phyloP scores from a whole-genome alignment of 1,139 yeast species.

The Pichia inconspicua region DNA sequence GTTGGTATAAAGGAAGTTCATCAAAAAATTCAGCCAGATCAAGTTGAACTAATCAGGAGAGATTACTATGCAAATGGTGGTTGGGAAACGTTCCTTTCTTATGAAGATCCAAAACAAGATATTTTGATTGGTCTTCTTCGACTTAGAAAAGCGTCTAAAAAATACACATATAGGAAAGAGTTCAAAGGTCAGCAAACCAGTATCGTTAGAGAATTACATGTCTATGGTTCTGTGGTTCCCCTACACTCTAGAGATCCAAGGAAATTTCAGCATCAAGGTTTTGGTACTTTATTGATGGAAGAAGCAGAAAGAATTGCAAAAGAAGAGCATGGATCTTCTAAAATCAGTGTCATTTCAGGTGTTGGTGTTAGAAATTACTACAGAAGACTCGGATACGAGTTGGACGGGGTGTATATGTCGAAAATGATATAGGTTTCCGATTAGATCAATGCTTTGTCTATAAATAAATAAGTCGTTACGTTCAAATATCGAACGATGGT shows the following conservation, averaged over 20 bases:
- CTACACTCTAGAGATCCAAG: slow-evolving; percentile 96
- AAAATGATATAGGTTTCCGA: slow-evolving; percentile 31
- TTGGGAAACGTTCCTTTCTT: slow-evolving; percentile 95
- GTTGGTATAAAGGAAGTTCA: slow-evolving; percentile 99
- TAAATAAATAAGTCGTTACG: background rate
- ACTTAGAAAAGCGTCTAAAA: slow-evolving; percentile 80
- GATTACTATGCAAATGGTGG: slow-evolving; percentile 98
- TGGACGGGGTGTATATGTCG: slow-evolving; percentile 97
- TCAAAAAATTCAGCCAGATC: slow-evolving; percentile 94
- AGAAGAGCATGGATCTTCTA: slow-evolving; percentile 89
- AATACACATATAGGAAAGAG: slow-evolving; percentile 86
- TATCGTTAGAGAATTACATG: slow-evolving; percentile 91
- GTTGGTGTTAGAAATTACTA: slow-evolving; percentile 97
- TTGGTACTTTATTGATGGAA: slow-evolving; percentile 95
- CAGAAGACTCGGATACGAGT: slow-evolving; percentile 78
- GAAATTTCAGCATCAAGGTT: slow-evolving; percentile 98
- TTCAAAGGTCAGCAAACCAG: slow-evolving; percentile 80
- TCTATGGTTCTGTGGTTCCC: slow-evolving; percentile 96
- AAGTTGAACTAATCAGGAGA: slow-evolving; percentile 88
- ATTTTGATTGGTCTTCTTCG: slow-evolving; percentile 86
- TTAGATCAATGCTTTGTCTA: no score
- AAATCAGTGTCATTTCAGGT: slow-evolving; percentile 91
- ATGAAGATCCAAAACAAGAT: slow-evolving; percentile 97
- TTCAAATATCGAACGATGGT: slow-evolving; percentile 30
- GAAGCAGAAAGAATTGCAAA: slow-evolving; percentile 94